A percentile compares a stretch with the other conserved stretches of the same genome.
Conservation (phyloP, 805 yeast genomes). For the Yarrowia sp. region DNA sequence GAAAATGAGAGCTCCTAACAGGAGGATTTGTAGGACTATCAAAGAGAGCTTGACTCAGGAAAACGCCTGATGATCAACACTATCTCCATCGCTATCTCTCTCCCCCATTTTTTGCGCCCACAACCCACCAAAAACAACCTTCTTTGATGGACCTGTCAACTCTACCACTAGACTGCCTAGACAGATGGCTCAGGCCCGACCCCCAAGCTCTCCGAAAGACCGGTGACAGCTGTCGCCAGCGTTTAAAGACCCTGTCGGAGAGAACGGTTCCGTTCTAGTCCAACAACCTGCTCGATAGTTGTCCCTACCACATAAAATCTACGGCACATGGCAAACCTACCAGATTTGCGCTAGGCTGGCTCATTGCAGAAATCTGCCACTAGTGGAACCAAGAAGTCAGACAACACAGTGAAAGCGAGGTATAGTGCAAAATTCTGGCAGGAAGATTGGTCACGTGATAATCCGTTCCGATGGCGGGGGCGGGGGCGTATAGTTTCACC, state of each 20-base stretch:
- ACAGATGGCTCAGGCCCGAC: not conserved
- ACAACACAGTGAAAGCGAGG: not conserved
- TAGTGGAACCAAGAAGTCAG: not conserved
- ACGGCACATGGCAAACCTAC: not conserved
- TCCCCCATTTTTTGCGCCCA: no score
- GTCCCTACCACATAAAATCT: no score
- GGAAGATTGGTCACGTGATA: not conserved
- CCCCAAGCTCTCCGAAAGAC: not conserved
- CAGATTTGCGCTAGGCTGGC: not conserved
- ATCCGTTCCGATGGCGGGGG: no score
- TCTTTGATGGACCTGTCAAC: not conserved
- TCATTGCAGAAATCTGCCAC: slow-evolving; percentile 21
- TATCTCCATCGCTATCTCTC: no score
- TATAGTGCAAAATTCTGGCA: no score
- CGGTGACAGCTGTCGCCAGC: not conserved
- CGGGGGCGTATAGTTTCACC: no score
- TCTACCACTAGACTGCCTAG: not conserved
- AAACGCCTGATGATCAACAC: no score
- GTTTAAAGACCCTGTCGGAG: not conserved
- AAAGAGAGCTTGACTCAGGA: no score
- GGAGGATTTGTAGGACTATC: no score
- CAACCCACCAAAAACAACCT: not conserved
- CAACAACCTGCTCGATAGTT: no score
- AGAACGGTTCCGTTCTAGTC: no score
- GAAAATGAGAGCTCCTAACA: no score